Conservation (phyloP, 371 early-diverging fungal species). For the Catenaria anguillulae region DNA sequence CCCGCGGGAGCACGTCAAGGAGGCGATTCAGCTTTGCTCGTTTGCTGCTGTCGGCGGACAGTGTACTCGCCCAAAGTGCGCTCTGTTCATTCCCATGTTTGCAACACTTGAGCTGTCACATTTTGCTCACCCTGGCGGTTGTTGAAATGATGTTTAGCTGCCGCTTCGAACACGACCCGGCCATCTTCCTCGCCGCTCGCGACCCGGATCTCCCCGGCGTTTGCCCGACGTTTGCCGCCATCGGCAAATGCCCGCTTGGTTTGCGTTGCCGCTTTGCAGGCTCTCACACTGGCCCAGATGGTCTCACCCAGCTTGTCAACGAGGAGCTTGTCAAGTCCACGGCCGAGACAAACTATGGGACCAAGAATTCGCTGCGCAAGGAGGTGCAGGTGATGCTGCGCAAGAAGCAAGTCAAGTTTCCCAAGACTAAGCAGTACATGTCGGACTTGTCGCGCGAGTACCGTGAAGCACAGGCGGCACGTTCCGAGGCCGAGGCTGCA, state of each 20-base stretch:
- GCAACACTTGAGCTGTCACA: conserved; percentile 36
- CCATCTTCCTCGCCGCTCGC: conserved; percentile 20
- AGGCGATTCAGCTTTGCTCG: conserved; percentile 30
- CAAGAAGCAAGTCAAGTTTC: too few species aligned
- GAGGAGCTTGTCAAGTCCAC: too few species aligned
- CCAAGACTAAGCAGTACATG: too few species aligned
- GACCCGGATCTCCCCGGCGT: conserved; percentile 56
- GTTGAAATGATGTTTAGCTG: too few species aligned
- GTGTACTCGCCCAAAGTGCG: conserved; percentile 46
- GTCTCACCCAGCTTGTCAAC: conserved; percentile 32
- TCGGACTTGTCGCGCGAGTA: too few species aligned
- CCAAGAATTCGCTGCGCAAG: too few species aligned
- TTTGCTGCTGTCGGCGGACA: conserved; percentile 27
- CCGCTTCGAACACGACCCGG: conserved; percentile 24
- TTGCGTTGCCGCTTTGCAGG: conserved; percentile 60
- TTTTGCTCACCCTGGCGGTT: too few species aligned
- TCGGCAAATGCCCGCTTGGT: conserved; percentile 52
- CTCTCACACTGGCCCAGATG: conserved; percentile 46
- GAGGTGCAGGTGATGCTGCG: too few species aligned
- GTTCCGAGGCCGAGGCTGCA: too few species aligned
- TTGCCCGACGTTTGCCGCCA: conserved; percentile 54
- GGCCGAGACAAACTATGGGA: too few species aligned
- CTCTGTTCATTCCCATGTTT: conserved; percentile 12
- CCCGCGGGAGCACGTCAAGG: neutral
- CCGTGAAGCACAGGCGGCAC: too few species aligned